Conservation (phyloP, 148 eudicot genomes). For the Euryodendron excelsum region DNA sequence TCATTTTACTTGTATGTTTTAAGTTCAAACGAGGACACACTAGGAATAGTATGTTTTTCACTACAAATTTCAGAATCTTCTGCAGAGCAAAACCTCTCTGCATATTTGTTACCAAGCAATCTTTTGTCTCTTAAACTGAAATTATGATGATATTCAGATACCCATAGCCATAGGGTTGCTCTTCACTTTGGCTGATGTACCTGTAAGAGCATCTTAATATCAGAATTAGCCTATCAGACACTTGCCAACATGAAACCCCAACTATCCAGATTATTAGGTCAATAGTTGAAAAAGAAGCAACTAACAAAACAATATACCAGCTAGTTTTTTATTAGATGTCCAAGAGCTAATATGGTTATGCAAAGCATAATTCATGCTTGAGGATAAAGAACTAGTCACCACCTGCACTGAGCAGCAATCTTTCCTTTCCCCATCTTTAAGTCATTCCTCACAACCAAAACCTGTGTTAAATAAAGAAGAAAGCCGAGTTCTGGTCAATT, state of each 20-base stretch:
- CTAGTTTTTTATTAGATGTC: neutral
- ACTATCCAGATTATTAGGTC: neutral
- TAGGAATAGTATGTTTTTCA: neutral
- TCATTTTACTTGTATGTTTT: neutral
- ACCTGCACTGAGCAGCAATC: slow-evolving; percentile 99
- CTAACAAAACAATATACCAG: neutral
- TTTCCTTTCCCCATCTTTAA: slow-evolving; percentile 99
- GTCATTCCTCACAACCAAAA: slow-evolving; percentile 97
- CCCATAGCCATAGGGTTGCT: neutral
- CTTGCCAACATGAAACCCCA: neutral
- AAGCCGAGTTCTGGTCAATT: neutral
- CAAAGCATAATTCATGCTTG: slow-evolving; percentile 5
- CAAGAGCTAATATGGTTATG: neutral
- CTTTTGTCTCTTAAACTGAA: neutral
- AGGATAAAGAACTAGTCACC: neutral
- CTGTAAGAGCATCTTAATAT: neutral
- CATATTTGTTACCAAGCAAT: neutral
- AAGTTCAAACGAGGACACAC: neutral
- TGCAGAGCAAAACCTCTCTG: neutral
- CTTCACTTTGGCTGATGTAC: neutral
- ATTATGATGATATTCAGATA: neutral
- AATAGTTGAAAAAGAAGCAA: neutral
- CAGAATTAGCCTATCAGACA: no score
- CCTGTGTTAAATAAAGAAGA: slow-evolving; percentile 41
- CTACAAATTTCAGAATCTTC: neutral